phyloP scores from a whole-genome alignment of 2,329 filamentous ascomycete genomes.

The Hortaea sp. region DNA sequence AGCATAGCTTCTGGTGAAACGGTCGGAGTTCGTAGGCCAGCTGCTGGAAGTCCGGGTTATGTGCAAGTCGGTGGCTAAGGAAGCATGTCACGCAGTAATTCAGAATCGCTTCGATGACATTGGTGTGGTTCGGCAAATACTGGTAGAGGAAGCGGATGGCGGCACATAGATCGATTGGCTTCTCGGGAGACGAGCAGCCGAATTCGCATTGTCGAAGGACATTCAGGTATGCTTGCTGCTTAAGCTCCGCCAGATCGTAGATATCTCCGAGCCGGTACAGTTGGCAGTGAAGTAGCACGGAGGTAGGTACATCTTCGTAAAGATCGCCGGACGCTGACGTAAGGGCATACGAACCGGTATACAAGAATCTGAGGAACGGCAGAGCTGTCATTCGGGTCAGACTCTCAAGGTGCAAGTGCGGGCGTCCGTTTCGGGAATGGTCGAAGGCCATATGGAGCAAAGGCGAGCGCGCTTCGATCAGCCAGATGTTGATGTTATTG shows the following conservation, averaged over 20 bases:
- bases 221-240: conserved; percentile 29
- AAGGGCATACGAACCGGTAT: conserved; percentile 29
- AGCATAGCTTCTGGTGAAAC: conserved; percentile 33
- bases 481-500: conserved; percentile 21
- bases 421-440: conserved; percentile 16
- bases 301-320: conserved; percentile 20
- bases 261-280: conserved; percentile 32
- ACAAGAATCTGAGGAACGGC: conserved; percentile 33
- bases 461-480: conserved; percentile 27
- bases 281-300: conserved; percentile 31
- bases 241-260: conserved; percentile 31
- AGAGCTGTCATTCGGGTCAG: conserved; percentile 23
- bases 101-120: conserved; percentile 30
- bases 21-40: conserved; percentile 26
- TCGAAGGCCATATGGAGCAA: conserved; percentile 34
- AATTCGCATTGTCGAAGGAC: conserved; percentile 30
- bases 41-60: conserved; percentile 27
- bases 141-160: conserved; percentile 27
- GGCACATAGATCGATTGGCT: conserved; percentile 30
- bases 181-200: conserved; percentile 27
- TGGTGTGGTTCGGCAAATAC: conserved; percentile 16
- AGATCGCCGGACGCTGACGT: conserved; percentile 11
- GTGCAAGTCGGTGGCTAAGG: conserved; percentile 26
- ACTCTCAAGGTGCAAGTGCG: conserved; percentile 30
- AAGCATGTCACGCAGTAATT: conserved; percentile 35